Percentiles rank a stretch among this genome's conserved stretches.
phyloP scores from a whole-genome alignment of 2,329 filamentous ascomycete genomes.

The Immersiporthe knoxdaviesiana region DNA sequence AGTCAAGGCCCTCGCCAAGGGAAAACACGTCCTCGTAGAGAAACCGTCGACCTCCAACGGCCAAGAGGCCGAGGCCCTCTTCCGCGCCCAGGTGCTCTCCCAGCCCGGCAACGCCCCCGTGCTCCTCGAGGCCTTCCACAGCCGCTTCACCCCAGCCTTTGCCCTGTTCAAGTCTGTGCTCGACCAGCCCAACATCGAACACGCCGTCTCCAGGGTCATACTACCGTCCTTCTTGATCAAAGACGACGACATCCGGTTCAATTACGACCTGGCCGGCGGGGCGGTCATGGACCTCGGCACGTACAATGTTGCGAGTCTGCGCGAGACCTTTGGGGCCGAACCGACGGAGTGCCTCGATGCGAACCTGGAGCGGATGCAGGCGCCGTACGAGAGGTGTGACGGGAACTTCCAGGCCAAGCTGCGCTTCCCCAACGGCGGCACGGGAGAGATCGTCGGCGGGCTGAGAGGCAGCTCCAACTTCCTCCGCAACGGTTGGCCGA shows the following conservation, averaged over 20 bases:
- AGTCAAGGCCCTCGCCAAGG: constrained; percentile 48
- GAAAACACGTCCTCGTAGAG: constrained; percentile 60
- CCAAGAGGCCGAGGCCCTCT: constrained; percentile 49
- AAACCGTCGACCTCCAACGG: constrained; percentile 55
- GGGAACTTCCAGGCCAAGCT: constrained; percentile 41
- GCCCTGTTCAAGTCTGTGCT: constrained; percentile 45
- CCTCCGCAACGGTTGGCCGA: constrained; percentile 29
- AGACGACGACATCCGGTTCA: constrained; percentile 48
- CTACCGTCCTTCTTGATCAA: constrained; percentile 39
- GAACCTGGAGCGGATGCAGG: constrained; percentile 35
- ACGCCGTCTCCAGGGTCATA: constrained; percentile 38
- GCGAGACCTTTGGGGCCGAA: constrained; percentile 44
- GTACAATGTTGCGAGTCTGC: constrained; percentile 45
- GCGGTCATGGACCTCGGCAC: constrained; percentile 46
- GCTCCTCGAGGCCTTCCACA: constrained; percentile 57
- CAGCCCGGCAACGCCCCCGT: constrained; percentile 45
- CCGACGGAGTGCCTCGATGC: constrained; percentile 44
- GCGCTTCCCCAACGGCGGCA: constrained; percentile 44
- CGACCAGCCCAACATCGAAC: constrained; percentile 42
- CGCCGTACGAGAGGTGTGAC: constrained; percentile 40
- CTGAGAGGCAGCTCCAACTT: constrained; percentile 33
- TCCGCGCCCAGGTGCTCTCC: constrained; percentile 42
- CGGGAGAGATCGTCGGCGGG: constrained; percentile 39
- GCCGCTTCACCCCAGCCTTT: constrained; percentile 54
- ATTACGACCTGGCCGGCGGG: constrained; percentile 47